Evolutionary conservation across 768 basidiomycete species (phyloP), one percentile per base, ranked within the genome.

Genomic region (Russula lepida): DNA sequence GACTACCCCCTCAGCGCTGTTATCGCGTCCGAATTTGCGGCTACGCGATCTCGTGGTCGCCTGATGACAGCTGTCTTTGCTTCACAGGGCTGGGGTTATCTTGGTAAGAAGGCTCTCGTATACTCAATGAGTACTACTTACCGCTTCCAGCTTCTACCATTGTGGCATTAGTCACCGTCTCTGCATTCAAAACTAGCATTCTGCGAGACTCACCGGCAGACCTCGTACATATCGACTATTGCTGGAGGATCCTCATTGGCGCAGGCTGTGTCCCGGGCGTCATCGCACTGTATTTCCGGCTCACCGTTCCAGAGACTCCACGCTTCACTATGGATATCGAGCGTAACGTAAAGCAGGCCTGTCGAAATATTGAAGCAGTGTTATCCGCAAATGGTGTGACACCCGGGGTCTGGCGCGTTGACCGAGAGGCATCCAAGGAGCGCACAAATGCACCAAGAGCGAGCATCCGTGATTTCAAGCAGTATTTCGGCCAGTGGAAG

Each of bases 261-360:
- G 78, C 91, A 44, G 92, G 92, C 49, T 88, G 86, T 60, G 76
- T 95, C 53, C 92, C 92, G 33, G 92, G 83, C 55, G 79, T 78
- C 48, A 70, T 92, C 58, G 91, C 90, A 17, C 83, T 94, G 54
- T 94, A 92, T 77, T 94, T 90, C 85, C 89, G 92, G 71, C 80
- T 94, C 37, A 93, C 92, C n/a, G 92, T 95, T 69, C 90, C 92
- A 3, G 92, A 94, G 72, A 94, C 92, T 0, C 92, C 92, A 32
- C 89, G 92, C 57, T 85, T 81, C 72, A 95, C 92, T 58, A 93
- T 94, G 88, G 92, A 95, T 76, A 82, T 95, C 62, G 90, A 93
- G 72, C 78, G 87, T 46, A 92, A 94, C 70, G 76, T 95, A 44
- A 77, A 83, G 43, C 86, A 87, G 69, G 92, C 91, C 13, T 64